A percentile compares a stretch with the other conserved stretches of the same genome.
These are phyloP conservation scores for Lithohypha guttulata DNA, from an alignment of 2,329 filamentous ascomycete species.

Conservation along the genomic window DNA sequence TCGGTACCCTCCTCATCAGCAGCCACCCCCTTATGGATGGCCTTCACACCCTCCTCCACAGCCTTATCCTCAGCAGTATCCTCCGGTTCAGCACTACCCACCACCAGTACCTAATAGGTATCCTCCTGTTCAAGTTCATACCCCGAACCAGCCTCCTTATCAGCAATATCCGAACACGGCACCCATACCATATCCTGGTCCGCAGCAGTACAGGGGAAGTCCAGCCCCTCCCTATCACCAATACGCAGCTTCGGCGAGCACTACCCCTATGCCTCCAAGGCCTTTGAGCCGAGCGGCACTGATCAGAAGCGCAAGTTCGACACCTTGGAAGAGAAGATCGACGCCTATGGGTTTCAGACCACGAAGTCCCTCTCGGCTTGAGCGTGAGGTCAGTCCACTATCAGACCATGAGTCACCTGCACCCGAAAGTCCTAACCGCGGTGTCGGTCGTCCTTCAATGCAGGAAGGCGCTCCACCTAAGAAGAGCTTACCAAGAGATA, in stretches of 20 bases:
- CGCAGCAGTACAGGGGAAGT: constrained; percentile 14
- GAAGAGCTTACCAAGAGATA: constrained; percentile 8
- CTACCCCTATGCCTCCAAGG: constrained; percentile 17
- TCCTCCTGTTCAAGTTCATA: constrained; percentile 12
- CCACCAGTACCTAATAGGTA: constrained; percentile 9
- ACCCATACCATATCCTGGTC: constrained; percentile 16
- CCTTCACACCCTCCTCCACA: constrained; percentile 13
- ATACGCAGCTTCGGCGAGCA: constrained; percentile 15
- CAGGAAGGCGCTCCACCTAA: constrained; percentile 8
- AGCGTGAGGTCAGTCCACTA: constrained; percentile 21
- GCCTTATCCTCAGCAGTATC: constrained; percentile 13
- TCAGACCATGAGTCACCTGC: constrained; percentile 17
- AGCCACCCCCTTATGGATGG: constrained; percentile 17
- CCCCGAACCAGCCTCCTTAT: constrained; percentile 18
- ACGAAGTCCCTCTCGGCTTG: constrained; percentile 17
- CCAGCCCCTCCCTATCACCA: constrained; percentile 14
- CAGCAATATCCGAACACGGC: constrained; percentile 19
- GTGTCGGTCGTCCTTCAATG: constrained; percentile 10
- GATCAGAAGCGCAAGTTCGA: constrained; percentile 15
- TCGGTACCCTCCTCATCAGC: constrained; percentile 16
- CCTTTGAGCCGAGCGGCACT: constrained; percentile 10
- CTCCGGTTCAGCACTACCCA: constrained; percentile 13
- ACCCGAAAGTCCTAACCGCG: constrained; percentile 7
- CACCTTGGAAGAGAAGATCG: constrained; percentile 18
- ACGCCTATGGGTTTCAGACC: constrained; percentile 10